Conservation (phyloP, 140 eudicot species). For the Flaveria floridana region DNA sequence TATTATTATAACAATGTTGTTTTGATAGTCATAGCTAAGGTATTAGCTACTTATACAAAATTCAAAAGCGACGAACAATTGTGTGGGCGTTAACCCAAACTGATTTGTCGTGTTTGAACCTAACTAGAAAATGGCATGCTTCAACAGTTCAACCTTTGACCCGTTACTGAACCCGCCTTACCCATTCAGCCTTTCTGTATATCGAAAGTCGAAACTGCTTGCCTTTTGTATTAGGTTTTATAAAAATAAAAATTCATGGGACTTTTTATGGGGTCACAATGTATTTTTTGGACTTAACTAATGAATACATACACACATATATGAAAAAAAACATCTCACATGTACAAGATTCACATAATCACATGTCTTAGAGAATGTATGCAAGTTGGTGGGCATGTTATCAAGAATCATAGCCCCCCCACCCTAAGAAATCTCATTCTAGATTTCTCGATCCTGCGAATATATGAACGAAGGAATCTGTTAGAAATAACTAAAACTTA, state of each 20-base stretch:
- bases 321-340: constrained; percentile 23
- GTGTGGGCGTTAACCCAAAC: not conserved
- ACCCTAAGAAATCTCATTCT: constrained; percentile 51
- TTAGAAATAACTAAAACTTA: constrained; percentile 24
- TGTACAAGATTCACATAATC: constrained; percentile 21
- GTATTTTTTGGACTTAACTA: not conserved
- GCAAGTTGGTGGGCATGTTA: constrained; percentile 48
- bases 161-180: not conserved
- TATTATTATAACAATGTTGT: not conserved
- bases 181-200: not conserved
- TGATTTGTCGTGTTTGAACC: not conserved
- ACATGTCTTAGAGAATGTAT: constrained; percentile 25
- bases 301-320: constrained; percentile 7
- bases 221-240: not conserved
- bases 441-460: constrained; percentile 40
- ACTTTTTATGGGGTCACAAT: not conserved
- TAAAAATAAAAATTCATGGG: constrained; percentile 3
- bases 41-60: not conserved
- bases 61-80: not conserved
- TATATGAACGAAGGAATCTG: constrained; percentile 40
- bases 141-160: not conserved
- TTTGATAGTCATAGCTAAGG: not conserved
- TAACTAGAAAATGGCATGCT: not conserved
- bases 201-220: not conserved
- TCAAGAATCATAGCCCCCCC: constrained; percentile 54